A percentile compares a stretch with the other conserved stretches of the same genome.
These are phyloP conservation scores for Camellia sinensis DNA, from an alignment of 148 eudicot genomes.

Conservation along the genomic window DNA sequence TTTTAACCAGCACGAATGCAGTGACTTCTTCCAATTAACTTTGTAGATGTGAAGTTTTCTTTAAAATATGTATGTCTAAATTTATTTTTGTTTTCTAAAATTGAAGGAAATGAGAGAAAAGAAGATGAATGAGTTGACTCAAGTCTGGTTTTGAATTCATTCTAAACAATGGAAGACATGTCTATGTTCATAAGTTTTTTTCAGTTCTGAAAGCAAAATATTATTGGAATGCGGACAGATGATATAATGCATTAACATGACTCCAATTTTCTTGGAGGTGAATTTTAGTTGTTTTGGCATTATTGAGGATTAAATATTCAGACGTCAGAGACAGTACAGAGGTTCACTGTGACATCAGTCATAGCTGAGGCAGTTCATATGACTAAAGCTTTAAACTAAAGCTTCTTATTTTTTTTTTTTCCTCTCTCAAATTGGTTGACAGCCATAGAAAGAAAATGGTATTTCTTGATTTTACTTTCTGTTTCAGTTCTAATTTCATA, in stretches of 20 bases:
- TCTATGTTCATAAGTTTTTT: neutral
- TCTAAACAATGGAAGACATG: neutral
- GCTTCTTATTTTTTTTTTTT: neutral
- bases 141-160: slow-evolving; percentile 5
- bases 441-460: neutral
- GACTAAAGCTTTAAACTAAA: neutral
- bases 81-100: neutral
- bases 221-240: neutral
- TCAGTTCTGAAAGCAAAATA: neutral
- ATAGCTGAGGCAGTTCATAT: neutral
- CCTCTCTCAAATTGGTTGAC: neutral
- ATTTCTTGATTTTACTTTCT: neutral
- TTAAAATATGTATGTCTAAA: neutral
- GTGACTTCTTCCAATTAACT: neutral
- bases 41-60: neutral
- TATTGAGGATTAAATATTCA: neutral
- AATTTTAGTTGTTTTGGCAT: neutral
- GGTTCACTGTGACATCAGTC: neutral
- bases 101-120: neutral
- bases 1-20: neutral
- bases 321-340: neutral
- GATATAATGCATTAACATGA: neutral
- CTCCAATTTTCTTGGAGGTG: neutral
- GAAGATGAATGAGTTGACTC: neutral
- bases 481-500: neutral